Percentiles rank a stretch among this genome's conserved stretches.
Conservation (phyloP, 257 asterid genomes). For the Handroanthus guayacan region DNA sequence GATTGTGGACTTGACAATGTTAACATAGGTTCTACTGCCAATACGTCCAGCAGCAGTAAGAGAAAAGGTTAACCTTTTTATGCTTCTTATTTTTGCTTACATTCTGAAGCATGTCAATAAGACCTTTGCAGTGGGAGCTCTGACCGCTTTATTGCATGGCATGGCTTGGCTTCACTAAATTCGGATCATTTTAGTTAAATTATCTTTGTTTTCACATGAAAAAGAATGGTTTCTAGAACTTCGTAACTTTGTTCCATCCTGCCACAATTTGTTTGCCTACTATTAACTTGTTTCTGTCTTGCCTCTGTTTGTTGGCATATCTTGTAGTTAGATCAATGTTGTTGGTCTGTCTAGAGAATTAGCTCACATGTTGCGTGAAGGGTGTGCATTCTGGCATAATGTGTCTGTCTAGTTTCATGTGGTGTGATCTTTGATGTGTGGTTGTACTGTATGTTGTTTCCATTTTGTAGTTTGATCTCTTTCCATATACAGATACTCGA, state of each 20-base stretch:
- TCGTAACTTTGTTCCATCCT: not conserved
- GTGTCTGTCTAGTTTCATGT: constrained; percentile 21
- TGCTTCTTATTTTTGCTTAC: constrained; percentile 10
- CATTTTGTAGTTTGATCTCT: constrained; percentile 10
- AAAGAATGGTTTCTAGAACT: constrained; percentile 1
- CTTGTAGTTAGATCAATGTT: constrained; percentile 1
- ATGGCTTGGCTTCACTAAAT: constrained; percentile 33
- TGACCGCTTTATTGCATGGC: not conserved
- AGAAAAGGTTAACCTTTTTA: constrained; percentile 53
- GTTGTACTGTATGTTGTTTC: not conserved
- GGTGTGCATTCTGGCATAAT: constrained; percentile 7
- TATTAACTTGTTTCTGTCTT: not conserved
- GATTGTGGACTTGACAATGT: constrained; percentile 57
- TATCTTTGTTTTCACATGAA: constrained; percentile 14
- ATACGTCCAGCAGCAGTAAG: constrained; percentile 52
- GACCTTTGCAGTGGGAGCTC: constrained; percentile 3
- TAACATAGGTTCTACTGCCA: constrained; percentile 35
- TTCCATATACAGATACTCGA: not conserved
- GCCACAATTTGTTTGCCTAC: not conserved
- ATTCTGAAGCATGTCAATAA: not conserved
- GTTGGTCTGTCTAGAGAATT: constrained; percentile 15
- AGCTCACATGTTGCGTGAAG: constrained; percentile 10
- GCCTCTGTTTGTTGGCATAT: not conserved
- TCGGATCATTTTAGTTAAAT: not conserved
- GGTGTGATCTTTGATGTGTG: constrained; percentile 4